These are phyloP conservation scores for Penicillium cataractarum DNA, from an alignment of 495 filamentous ascomycete genomes.

Conservation along the genomic window DNA sequence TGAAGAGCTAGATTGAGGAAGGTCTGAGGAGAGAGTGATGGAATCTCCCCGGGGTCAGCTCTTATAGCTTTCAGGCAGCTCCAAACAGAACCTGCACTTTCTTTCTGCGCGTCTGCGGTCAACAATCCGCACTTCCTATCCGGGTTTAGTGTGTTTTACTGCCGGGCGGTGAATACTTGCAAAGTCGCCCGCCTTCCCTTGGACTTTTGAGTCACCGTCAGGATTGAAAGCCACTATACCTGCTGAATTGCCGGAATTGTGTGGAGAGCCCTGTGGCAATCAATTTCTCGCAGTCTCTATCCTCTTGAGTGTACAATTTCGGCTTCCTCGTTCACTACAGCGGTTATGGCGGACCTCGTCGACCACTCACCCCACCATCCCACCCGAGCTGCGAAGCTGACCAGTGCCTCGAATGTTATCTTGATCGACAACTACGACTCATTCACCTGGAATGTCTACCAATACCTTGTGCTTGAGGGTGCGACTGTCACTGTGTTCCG, in stretches of 20 bases:
- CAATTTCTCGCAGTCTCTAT: conserved; percentile 6
- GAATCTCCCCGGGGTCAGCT: conserved; percentile 14
- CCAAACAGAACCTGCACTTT: conserved; percentile 34
- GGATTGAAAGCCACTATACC: background rate
- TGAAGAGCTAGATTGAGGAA: conserved; percentile 15
- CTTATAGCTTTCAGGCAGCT: conserved; percentile 17
- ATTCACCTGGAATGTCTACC: conserved; percentile 98
- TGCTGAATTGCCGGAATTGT: conserved; percentile 1
- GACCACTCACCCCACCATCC: conserved; percentile 88
- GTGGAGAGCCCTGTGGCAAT: conserved; percentile 16
- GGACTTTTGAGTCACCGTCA: conserved; percentile 23
- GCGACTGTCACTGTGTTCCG: conserved; percentile 85
- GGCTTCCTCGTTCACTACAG: background rate
- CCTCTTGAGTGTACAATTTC: background rate
- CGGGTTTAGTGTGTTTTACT: conserved; percentile 41
- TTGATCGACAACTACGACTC: conserved; percentile 99
- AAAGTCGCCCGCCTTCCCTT: conserved; percentile 3
- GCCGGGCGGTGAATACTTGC: conserved; percentile 39
- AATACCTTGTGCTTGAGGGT: conserved; percentile 93
- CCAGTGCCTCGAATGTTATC: conserved; percentile 84
- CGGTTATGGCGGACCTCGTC: conserved; percentile 56
- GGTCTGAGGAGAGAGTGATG: conserved; percentile 14
- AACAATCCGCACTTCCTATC: conserved; percentile 46
- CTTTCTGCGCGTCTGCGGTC: conserved; percentile 30
- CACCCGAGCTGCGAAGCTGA: conserved; percentile 64